phyloP scores from a whole-genome alignment of 2,329 filamentous ascomycete species.

The Monosporascus sp. region DNA sequence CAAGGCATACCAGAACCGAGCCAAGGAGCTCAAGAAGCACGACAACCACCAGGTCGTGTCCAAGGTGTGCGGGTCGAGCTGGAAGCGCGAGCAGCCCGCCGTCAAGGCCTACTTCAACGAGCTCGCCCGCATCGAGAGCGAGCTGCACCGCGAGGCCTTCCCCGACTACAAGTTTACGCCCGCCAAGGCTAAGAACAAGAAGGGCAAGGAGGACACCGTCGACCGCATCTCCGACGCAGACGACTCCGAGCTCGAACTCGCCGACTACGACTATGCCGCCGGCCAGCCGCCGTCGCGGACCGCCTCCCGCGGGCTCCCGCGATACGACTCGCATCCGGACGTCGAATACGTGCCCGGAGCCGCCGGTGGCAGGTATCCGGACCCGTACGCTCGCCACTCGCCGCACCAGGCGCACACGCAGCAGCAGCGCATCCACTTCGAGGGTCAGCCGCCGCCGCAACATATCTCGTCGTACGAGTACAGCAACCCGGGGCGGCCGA shows the following conservation, averaged over 20 bases:
- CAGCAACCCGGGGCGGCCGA: slow-evolving; percentile 29
- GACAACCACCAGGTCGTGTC: slow-evolving; percentile 96
- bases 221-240: slow-evolving; percentile 33
- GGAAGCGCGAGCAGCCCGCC: slow-evolving; percentile 71
- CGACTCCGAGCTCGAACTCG: slow-evolving; percentile 40
- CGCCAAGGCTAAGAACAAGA: slow-evolving; percentile 54
- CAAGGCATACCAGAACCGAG: slow-evolving; percentile 82
- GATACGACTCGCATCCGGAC: slow-evolving; percentile 23
- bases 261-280: slow-evolving; percentile 38
- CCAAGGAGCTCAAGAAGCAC: slow-evolving; percentile 72
- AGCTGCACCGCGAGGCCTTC: slow-evolving; percentile 79
- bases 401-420: background rate
- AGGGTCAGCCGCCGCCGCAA: background rate
- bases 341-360: slow-evolving; percentile 21
- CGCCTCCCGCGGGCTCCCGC: slow-evolving; percentile 24
- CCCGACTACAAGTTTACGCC: slow-evolving; percentile 94
- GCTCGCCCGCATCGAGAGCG: slow-evolving; percentile 73
- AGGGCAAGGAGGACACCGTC: slow-evolving; percentile 19
- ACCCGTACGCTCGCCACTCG: slow-evolving; percentile 7
- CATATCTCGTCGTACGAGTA: slow-evolving; percentile 29
- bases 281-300: slow-evolving; percentile 24
- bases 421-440: background rate
- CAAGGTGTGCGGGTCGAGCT: slow-evolving; percentile 77
- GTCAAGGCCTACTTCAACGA: slow-evolving; percentile 71
- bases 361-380: slow-evolving; percentile 10